Evolutionary conservation across 768 basidiomycete species (phyloP), one percentile per base, ranked within the genome.

Genomic region (Gymnopilus junonius): DNA sequence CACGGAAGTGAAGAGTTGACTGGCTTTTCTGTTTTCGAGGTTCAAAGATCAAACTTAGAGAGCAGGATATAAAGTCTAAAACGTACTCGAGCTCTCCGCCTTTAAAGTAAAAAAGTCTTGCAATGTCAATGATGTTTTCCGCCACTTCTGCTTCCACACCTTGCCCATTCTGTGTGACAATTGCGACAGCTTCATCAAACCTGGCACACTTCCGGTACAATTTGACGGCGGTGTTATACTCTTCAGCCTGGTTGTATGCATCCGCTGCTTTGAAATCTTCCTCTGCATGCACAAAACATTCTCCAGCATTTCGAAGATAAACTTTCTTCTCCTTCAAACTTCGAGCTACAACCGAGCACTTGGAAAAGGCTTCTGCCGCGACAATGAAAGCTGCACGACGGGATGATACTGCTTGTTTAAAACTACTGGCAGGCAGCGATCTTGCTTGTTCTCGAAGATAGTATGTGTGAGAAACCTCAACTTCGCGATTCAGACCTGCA

Each of bases 401-500:
- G 27, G 54, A 65, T 45, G 39, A 54, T 2, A 43, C 6, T 8
- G 12, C 39, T 35, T 63, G 63, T 8, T 61, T 62, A 8, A 23
- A 71, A 20, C 54, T 71, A 6, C 14, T 67, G 14, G 61, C 40
- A 3, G 73, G 71, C 25, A 75, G 65, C 48, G 75, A 72, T 2
- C 80, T 75, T 8, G 88, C 88, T 27, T 79, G 70, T 63, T 86
- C 82, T 58, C 86, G 82, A 5, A 87, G 77, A 55, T 81, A 77
- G 65, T 85, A 88, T 0, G 88, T 85, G 8, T 81, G 64, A 1
- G 87, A 80, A 10, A 87, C 78, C 2, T 71, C 77, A 15, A 73
- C 80, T 71, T 87, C 79, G 15, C 78, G 78, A 0, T 64, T 71
- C 48, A 77, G 68, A 1, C 64, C 72, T 1, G 88, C 89, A 3